Base-by-base conservation (phyloP, 176 grass and related monocot species). In the Rhynchospora breviuscula region DNA sequence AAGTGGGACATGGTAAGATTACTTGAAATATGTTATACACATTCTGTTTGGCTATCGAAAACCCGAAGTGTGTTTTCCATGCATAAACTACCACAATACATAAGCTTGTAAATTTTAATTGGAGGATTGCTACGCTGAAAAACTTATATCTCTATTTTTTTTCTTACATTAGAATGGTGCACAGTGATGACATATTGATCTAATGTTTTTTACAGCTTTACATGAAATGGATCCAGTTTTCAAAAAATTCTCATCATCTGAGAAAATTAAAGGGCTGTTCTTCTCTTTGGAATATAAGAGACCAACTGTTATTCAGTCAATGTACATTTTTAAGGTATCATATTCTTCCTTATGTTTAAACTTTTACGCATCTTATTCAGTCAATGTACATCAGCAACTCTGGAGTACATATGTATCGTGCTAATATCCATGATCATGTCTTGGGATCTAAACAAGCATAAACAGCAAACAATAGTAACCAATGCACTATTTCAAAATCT, bases 261-360 rank as follows among this genome's bases (percentile, higher is more conserved):
- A 89, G 79, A 90, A 87, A 80, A 5, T 93, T 13, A 83, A 79
- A 33, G 90, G 91, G 8, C 63, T 95, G 35, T 86, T 98, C 79
- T 90, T 81, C 61, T 98, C 95, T 78, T 87, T 98, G 86, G 68
- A 73, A 49, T 98, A 98, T 88, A 93, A 86, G 89, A 94, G 89
- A 69, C 92, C 92, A 71, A 87, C 87, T 18, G 89, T 98, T 74
- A 89, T 95, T 77, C 95, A 98, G 85, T 98, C 92, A 19, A 98
- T 95, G 95, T 98, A 98, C 86, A 98, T 95, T 31, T 98, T 98
- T 91, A 98, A 98, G 95, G 95, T 95, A 89, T 11, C 9, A 73
- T 82, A 13, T 58, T 48, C 45, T 52, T 12, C 1, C 11, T 51
- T 23, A 13, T 73, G 18, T 23, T 73, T 73, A 13, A 49, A 73